phyloP scores from a whole-genome alignment of 495 filamentous ascomycete genomes.

The Achaetomiella virescens region DNA sequence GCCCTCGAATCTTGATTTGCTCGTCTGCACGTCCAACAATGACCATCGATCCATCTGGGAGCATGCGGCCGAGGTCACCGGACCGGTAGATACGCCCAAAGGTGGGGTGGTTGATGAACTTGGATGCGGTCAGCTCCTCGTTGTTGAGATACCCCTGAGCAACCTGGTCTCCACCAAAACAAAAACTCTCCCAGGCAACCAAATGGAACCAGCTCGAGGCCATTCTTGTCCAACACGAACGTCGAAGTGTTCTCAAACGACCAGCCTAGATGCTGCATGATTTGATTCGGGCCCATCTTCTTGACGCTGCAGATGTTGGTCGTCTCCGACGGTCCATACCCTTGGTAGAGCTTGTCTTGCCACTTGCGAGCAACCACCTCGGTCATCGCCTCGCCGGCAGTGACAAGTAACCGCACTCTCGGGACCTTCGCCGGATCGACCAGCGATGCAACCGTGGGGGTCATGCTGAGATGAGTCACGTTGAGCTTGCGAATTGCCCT shows the following conservation, averaged over 20 bases:
- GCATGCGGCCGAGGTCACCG: slow-evolving; percentile 65
- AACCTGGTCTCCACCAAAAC: slow-evolving; percentile 76
- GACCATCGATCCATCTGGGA: slow-evolving; percentile 61
- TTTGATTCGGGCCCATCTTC: slow-evolving; percentile 45
- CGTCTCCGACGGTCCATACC: slow-evolving; percentile 67
- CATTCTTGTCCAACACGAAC: slow-evolving; percentile 50
- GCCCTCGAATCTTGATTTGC: slow-evolving; percentile 77
- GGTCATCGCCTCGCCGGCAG: slow-evolving; percentile 65
- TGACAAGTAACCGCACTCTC: slow-evolving; percentile 58
- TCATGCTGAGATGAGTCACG: slow-evolving; percentile 72
- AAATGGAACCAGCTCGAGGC: slow-evolving; percentile 45
- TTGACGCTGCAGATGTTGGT: slow-evolving; percentile 70
- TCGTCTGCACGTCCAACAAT: slow-evolving; percentile 71
- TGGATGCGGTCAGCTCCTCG: slow-evolving; percentile 47
- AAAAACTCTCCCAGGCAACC: slow-evolving; percentile 75
- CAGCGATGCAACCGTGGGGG: slow-evolving; percentile 67
- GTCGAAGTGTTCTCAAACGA: slow-evolving; percentile 65
- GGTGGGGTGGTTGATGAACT: slow-evolving; percentile 58
- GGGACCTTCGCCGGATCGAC: slow-evolving; percentile 58
- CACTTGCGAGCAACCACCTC: slow-evolving; percentile 58
- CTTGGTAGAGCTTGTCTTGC: slow-evolving; percentile 63
- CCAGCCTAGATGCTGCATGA: slow-evolving; percentile 52
- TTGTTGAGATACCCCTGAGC: slow-evolving; percentile 64
- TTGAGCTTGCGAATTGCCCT: slow-evolving; percentile 47
- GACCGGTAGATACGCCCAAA: slow-evolving; percentile 66